Percentiles rank a stretch among this genome's conserved stretches.
These are phyloP conservation scores for Cercospora zeina DNA, from an alignment of 2,329 filamentous ascomycete genomes.

Conservation along the genomic window DNA sequence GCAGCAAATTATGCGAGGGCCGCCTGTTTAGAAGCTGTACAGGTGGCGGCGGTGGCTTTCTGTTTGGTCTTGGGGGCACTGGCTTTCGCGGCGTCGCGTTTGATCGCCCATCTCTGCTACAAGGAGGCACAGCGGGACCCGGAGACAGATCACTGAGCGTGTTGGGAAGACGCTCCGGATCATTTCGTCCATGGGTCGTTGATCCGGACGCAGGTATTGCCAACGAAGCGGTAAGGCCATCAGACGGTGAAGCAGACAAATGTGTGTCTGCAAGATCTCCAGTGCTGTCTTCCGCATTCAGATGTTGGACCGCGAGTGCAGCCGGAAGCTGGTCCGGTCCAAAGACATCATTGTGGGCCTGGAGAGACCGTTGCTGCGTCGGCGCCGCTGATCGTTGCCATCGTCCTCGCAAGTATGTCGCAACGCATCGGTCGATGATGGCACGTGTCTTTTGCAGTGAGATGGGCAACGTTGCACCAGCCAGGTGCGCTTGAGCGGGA, in stretches of 20 bases:
- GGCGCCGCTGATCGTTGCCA: constrained; percentile 25
- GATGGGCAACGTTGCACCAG: background rate
- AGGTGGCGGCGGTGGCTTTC: constrained; percentile 41
- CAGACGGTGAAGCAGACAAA: constrained; percentile 34
- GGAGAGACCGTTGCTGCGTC: constrained; percentile 6
- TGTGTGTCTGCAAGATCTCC: constrained; percentile 27
- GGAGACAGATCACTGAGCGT: constrained; percentile 31
- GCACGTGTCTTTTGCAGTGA: constrained; percentile 61
- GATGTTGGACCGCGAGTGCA: constrained; percentile 8
- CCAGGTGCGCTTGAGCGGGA: constrained; percentile 22
- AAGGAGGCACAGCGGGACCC: constrained; percentile 10
- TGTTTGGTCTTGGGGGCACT: constrained; percentile 33
- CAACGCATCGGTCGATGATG: constrained; percentile 59
- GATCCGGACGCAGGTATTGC: constrained; percentile 25
- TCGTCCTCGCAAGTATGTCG: constrained; percentile 50
- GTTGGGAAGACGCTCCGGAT: constrained; percentile 33
- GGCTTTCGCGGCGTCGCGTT: constrained; percentile 30
- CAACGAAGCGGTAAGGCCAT: constrained; percentile 20
- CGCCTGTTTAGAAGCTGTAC: constrained; percentile 27
- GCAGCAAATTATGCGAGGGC: constrained; percentile 30
- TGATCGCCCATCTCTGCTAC: constrained; percentile 17
- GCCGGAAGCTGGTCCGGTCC: constrained; percentile 22
- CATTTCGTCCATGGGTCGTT: constrained; percentile 32
- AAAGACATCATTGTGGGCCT: constrained; percentile 20
- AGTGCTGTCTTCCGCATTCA: background rate